Percentiles rank a stretch among this genome's conserved stretches.
Conservation (phyloP, 345 rosid genomes). For the Reutealis trisperma region DNA sequence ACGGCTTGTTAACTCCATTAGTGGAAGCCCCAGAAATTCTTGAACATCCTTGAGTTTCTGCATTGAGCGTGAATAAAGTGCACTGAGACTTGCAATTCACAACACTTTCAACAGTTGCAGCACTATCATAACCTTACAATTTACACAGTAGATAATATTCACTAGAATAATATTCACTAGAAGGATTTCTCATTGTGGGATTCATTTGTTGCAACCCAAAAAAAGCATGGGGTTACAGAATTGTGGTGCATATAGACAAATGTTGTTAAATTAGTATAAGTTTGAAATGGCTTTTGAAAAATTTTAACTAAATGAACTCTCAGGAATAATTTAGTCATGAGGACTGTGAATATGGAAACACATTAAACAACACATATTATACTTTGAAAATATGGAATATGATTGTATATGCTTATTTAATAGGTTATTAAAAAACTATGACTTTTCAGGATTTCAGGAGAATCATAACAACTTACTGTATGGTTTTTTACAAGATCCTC, state of each 20-base stretch:
- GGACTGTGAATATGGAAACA: not conserved
- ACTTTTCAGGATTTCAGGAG: not conserved
- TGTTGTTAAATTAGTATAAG: not conserved
- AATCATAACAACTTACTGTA: slow-evolving; percentile 41
- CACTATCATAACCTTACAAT: not conserved
- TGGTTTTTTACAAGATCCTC: slow-evolving; percentile 72
- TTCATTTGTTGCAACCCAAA: not conserved
- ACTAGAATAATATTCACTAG: not conserved
- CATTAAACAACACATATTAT: not conserved
- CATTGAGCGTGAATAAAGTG: slow-evolving; percentile 16
- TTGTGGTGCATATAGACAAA: not conserved
- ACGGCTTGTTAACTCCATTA: slow-evolving; percentile 61
- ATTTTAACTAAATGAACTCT: not conserved
- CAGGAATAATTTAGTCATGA: not conserved
- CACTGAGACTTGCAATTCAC: not conserved
- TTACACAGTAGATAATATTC: not conserved
- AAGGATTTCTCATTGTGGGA: not conserved
- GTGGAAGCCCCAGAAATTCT: slow-evolving; percentile 68
- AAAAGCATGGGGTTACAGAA: not conserved
- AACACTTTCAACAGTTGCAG: not conserved
- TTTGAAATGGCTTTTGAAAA: not conserved
- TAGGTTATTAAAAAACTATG: not conserved
- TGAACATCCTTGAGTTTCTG: slow-evolving; percentile 81
- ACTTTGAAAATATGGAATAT: not conserved
- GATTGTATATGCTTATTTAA: not conserved